phyloP scores from a whole-genome alignment of 495 filamentous ascomycete genomes.

The Aspergillus panamensis region DNA sequence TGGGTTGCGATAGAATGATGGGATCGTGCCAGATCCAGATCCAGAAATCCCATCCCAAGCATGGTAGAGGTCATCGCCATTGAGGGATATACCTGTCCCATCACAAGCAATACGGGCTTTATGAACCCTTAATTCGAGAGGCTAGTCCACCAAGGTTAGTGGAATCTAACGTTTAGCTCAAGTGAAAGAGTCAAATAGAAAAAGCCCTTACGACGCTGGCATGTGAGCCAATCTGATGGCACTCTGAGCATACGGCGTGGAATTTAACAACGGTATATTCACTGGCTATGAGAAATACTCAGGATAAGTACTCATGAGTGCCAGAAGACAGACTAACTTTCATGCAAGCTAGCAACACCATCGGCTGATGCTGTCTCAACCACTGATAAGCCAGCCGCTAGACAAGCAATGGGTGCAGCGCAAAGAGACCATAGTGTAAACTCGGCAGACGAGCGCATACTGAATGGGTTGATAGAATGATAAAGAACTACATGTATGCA shows the following conservation, averaged over 20 bases:
- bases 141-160: slow-evolving; percentile 18
- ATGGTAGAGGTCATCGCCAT: slow-evolving; percentile 33
- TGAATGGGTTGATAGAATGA: slow-evolving; percentile 4
- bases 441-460: slow-evolving; percentile 14
- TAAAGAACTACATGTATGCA: slow-evolving; percentile 12
- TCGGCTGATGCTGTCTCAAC: not conserved
- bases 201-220: slow-evolving; percentile 12
- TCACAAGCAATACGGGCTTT: slow-evolving; percentile 29
- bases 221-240: slow-evolving; percentile 8
- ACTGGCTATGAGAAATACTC: slow-evolving; percentile 17
- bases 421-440: slow-evolving; percentile 8
- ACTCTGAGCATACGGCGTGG: slow-evolving; percentile 19
- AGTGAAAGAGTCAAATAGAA: not conserved
- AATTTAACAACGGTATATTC: slow-evolving; percentile 18
- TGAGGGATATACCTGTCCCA: slow-evolving; percentile 32
- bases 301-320: not conserved
- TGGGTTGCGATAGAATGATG: slow-evolving; percentile 22
- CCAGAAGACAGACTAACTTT: slow-evolving; percentile 17
- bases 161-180: not conserved
- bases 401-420: not conserved
- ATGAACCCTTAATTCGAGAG: slow-evolving; percentile 27
- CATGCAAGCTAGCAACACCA: not conserved
- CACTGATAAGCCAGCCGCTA: not conserved
- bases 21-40: slow-evolving; percentile 28
- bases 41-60: slow-evolving; percentile 32